Conservation (phyloP, 2,329 filamentous ascomycete species). For the Leptographium radiaticola region DNA sequence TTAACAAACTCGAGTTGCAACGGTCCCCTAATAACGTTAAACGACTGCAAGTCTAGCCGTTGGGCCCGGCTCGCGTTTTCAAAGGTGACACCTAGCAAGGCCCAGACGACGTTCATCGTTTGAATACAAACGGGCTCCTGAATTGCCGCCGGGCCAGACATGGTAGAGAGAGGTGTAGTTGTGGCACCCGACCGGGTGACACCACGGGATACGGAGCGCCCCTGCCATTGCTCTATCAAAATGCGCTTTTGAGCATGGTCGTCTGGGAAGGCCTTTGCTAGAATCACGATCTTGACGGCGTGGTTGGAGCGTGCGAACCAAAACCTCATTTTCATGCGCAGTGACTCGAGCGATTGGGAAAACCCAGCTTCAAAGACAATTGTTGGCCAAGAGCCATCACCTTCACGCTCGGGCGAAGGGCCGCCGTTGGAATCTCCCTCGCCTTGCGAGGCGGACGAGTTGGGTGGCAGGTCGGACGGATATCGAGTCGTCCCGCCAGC, state of each 20-base stretch:
- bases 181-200: neutral
- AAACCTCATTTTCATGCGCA: conserved; percentile 2
- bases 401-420: neutral
- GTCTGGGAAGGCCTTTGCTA: conserved; percentile 2
- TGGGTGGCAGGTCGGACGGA: too few relatives aligned
- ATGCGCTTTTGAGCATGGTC: conserved; percentile 1
- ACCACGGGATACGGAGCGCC: neutral
- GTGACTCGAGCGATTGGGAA: neutral
- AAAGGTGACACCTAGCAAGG: neutral
- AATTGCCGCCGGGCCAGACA: neutral
- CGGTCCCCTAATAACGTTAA: neutral
- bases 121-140: neutral
- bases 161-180: neutral
- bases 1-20: neutral
- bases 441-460: neutral
- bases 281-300: neutral
- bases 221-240: conserved; percentile 1
- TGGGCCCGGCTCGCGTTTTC: neutral
- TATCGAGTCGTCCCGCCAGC: neutral
- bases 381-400: neutral
- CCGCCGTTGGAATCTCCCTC: conserved; percentile 1
- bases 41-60: neutral
- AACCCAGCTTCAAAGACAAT: conserved; percentile 1
- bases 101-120: neutral
- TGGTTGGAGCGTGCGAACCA: neutral